phyloP scores from a whole-genome alignment of 2,329 filamentous ascomycete species.

The Trematosphaeria pertusa region DNA sequence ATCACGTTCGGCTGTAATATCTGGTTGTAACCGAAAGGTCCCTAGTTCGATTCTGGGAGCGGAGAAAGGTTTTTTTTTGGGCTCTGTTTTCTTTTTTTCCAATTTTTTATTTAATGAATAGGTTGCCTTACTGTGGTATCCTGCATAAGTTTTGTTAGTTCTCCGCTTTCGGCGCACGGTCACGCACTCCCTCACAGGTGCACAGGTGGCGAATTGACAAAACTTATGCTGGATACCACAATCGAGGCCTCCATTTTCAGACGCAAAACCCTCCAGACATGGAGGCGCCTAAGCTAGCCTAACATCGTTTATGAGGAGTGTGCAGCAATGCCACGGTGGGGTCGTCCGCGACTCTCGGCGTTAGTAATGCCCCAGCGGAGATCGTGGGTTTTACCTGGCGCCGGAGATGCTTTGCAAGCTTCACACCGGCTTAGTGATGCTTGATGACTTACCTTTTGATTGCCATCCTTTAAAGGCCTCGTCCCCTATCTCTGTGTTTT shows the following conservation, averaged over 20 bases:
- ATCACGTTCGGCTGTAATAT: not conserved
- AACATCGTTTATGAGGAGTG: too few relatives aligned
- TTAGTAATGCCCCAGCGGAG: slow-evolving; percentile 41
- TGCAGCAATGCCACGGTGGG: slow-evolving; percentile 30
- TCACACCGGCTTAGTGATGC: slow-evolving; percentile 44
- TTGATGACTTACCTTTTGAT: slow-evolving; percentile 31
- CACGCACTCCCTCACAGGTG: too few relatives aligned
- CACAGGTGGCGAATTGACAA: too few relatives aligned
- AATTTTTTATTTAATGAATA: too few relatives aligned
- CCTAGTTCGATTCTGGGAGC: not conserved
- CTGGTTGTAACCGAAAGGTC: not conserved
- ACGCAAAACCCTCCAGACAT: too few relatives aligned
- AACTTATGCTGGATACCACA: too few relatives aligned
- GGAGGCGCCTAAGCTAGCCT: too few relatives aligned
- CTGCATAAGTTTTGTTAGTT: too few relatives aligned
- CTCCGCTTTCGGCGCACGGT: too few relatives aligned
- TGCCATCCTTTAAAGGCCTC: slow-evolving; percentile 26
- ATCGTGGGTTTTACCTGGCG: slow-evolving; percentile 27
- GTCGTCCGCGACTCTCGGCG: slow-evolving; percentile 33
- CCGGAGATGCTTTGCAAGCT: slow-evolving; percentile 44
- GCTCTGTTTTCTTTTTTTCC: not conserved
- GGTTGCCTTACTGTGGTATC: too few relatives aligned
- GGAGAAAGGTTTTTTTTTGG: not conserved
- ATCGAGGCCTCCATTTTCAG: too few relatives aligned
- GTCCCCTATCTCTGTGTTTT: slow-evolving; percentile 19